phyloP scores from a whole-genome alignment of 805 yeast species.

The Hanseniaspora guilliermondii region DNA sequence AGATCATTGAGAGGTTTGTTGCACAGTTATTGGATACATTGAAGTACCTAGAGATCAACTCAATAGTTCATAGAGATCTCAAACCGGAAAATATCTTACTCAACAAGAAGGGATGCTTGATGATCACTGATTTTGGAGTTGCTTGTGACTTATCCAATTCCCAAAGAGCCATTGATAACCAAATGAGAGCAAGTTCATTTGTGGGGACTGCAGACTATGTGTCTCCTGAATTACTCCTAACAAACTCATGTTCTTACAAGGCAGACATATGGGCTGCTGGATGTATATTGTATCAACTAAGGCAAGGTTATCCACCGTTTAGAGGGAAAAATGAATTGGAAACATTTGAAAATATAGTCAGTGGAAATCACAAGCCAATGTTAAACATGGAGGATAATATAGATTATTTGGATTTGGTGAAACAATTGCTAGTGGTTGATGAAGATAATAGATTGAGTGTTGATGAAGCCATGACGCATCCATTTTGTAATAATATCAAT shows the following conservation, averaged over 20 bases:
- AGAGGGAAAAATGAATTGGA: slow-evolving; percentile 74
- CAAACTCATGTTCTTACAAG: slow-evolving; percentile 69
- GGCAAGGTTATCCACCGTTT: slow-evolving; percentile 79
- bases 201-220: slow-evolving; percentile 98
- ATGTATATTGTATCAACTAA: slow-evolving; percentile 71
- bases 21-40: slow-evolving; percentile 84
- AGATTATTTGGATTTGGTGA: slow-evolving; percentile 49
- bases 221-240: slow-evolving; percentile 73
- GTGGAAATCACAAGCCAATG: slow-evolving; percentile 56
- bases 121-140: slow-evolving; percentile 97
- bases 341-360: slow-evolving; percentile 79
- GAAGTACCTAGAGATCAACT: slow-evolving; percentile 62
- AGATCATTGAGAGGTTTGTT: slow-evolving; percentile 66
- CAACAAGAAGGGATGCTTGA: slow-evolving; percentile 72
- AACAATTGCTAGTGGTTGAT: slow-evolving; percentile 53
- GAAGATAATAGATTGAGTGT: slow-evolving; percentile 56
- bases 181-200: slow-evolving; percentile 52
- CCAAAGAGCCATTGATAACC: slow-evolving; percentile 9
- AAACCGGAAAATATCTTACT: slow-evolving; percentile 73
- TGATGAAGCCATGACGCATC: slow-evolving; percentile 47
- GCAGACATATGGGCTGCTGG: slow-evolving; percentile 93
- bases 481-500: slow-evolving; percentile 55
- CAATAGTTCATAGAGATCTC: slow-evolving; percentile 84
- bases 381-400: slow-evolving; percentile 40
- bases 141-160: slow-evolving; percentile 40